Percentiles rank a stretch among this genome's conserved stretches.
phyloP scores from a whole-genome alignment of 106 monocot genomes.

The Cymbidium sinense region DNA sequence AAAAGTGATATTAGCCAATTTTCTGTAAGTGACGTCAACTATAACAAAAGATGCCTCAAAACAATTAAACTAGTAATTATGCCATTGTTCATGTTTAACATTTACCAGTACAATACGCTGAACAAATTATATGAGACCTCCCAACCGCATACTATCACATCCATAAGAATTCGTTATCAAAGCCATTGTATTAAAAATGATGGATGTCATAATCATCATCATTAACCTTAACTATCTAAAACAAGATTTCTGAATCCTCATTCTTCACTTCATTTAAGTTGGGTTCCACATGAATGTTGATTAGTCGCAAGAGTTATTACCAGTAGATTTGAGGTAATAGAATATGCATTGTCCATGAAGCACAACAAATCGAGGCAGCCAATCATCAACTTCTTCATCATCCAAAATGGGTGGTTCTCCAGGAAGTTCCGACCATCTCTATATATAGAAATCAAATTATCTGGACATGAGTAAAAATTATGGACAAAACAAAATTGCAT shows the following conservation, averaged over 20 bases:
- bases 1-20: background rate
- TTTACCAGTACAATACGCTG: background rate
- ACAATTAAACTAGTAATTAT: no score
- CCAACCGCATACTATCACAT: background rate
- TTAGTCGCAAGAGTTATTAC: slow-evolving; percentile 22
- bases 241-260: background rate
- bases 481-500: background rate
- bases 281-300: background rate
- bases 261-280: background rate
- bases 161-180: background rate
- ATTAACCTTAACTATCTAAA: background rate
- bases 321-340: slow-evolving; percentile 81
- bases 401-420: slow-evolving; percentile 94
- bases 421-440: slow-evolving; percentile 91
- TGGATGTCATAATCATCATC: background rate
- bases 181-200: background rate
- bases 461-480: background rate
- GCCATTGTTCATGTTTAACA: background rate
- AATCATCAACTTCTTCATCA: slow-evolving; percentile 82
- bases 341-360: slow-evolving; percentile 73
- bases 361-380: slow-evolving; percentile 89
- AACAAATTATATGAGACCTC: background rate
- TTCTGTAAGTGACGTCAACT: background rate
- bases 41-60: background rate
- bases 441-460: slow-evolving; percentile 5